A percentile compares a stretch with the other conserved stretches of the same genome.
These are phyloP conservation scores for Diaporthe sp. DNA, from an alignment of 2,329 filamentous ascomycete genomes.

Conservation along the genomic window DNA sequence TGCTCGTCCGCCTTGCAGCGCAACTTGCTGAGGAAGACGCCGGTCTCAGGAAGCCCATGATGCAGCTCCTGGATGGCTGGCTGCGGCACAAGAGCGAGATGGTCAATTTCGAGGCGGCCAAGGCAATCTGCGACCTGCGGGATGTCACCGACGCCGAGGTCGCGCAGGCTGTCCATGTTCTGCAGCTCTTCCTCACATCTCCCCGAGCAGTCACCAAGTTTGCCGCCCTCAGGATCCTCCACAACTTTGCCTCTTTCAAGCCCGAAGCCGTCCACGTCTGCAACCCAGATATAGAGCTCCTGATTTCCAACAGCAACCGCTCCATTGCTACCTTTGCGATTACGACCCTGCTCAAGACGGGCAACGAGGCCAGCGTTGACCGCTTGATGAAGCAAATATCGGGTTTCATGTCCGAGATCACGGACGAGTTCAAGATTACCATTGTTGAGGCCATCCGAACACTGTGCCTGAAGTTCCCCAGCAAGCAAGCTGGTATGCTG, in stretches of 20 bases:
- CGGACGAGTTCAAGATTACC: constrained; percentile 99
- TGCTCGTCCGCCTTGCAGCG: constrained; percentile 92
- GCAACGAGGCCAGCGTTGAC: constrained; percentile 97
- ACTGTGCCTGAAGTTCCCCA: constrained; percentile 96
- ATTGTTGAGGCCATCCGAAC: constrained; percentile 98
- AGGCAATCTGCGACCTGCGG: constrained; percentile 95
- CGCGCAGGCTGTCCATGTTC: constrained; percentile 90
- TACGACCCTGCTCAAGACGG: constrained; percentile 97
- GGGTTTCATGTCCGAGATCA: constrained; percentile 98
- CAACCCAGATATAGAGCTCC: constrained; percentile 96
- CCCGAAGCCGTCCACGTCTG: constrained; percentile 91
- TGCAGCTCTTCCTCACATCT: constrained; percentile 97
- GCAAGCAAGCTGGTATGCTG: constrained; percentile 98
- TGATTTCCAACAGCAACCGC: constrained; percentile 97
- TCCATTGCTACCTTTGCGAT: constrained; percentile 99
- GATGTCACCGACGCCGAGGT: constrained; percentile 95
- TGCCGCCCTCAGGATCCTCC: constrained; percentile 93
- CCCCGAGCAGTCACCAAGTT: constrained; percentile 98
- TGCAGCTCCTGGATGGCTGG: constrained; percentile 96
- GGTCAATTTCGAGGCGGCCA: constrained; percentile 99
- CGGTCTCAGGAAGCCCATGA: constrained; percentile 93
- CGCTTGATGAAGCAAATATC: constrained; percentile 99
- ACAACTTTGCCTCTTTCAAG: constrained; percentile 97
- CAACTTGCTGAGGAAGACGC: constrained; percentile 95
- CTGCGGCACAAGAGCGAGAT: constrained; percentile 98